Base-by-base conservation (phyloP, 257 asterid species). In the Solanum bulbocastanum region DNA sequence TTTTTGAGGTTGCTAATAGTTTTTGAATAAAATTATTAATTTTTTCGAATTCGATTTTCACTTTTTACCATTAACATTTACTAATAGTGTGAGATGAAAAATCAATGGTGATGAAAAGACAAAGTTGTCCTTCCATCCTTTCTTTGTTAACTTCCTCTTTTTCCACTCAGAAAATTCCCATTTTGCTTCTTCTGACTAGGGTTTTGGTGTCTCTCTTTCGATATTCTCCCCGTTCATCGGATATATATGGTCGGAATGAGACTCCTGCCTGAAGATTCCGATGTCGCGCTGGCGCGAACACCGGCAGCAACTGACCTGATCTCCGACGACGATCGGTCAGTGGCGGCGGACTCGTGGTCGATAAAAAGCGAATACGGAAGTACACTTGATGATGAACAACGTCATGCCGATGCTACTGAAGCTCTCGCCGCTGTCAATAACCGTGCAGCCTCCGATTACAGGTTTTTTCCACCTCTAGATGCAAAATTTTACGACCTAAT, bases 281-380 rank as follows among this genome's bases (percentile, higher is more conserved):
- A 97, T 84, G 92, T 88, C 18, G 79, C 94, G 15, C 95, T 91
- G 88, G 91, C 92, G 72, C 92, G 99, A 36, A 94, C 93, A 89
- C 13, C 6, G 36, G 91, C 93, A 35, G 89, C 96, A 22, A 89
- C 91, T 25, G 99, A 97, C 93, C 94, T 96, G 91, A 94, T 95
- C 86, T 97, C 99, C 56, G 99, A 97, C 90, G 99, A 97, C 86
- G 99, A 97, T 87, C 98, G 99, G 66, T 97, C 99, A 27, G 90
- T 96, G 5, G 98, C 99, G 76, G 99, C 99, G 14, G 99, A 97
- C 92, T 97, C 99, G 1, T 97, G 99, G 99, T 96, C 99, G 35
- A 97, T 97, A 60, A 96, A 96, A 94, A 97, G 99, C 89, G 99
- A 97, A 85, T 97, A 97, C 65, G 99, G 99, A 25, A 97, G 99